Percentiles rank a stretch among this genome's conserved stretches.
Conservation (phyloP, 805 yeast genomes). For the Cephaloascus albidus region DNA sequence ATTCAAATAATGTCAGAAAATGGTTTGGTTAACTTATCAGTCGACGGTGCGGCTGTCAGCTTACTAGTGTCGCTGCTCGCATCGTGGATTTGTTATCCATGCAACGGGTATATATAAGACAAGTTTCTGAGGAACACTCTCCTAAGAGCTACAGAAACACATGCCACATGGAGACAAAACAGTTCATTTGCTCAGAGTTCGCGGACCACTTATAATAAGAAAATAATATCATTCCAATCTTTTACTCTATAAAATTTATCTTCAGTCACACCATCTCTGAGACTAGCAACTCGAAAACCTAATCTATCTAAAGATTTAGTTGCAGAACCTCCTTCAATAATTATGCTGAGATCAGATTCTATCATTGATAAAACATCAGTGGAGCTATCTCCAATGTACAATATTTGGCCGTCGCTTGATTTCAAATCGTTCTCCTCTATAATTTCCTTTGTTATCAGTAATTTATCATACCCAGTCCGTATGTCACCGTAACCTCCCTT, state of each 20-base stretch:
- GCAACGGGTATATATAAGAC: no score
- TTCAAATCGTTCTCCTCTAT: conserved; percentile 7
- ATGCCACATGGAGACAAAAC: no score
- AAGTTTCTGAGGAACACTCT: no score
- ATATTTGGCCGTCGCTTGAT: conserved; percentile 9
- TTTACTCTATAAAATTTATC: neutral
- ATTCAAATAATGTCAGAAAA: no score
- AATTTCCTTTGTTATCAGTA: conserved; percentile 12
- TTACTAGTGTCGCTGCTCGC: no score
- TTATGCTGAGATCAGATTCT: conserved; percentile 35
- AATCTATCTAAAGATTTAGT: conserved; percentile 5
- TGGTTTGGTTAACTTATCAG: no score
- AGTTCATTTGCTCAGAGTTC: no score
- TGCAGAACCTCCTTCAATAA: conserved; percentile 29
- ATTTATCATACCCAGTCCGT: conserved; percentile 50
- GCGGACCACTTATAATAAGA: no score
- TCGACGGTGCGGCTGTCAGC: no score
- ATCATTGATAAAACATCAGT: conserved; percentile 48
- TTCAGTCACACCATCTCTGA: neutral
- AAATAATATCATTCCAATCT: neutral
- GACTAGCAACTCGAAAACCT: neutral
- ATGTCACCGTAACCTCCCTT: conserved; percentile 12
- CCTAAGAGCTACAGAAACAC: no score
- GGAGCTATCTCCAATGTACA: conserved; percentile 55
- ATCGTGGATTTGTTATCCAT: no score